Percentiles rank a stretch among this genome's conserved stretches.
Evolutionary conservation across 129 eudicot genomes (phyloP).

Genomic region (Kitagawia praeruptora): DNA sequence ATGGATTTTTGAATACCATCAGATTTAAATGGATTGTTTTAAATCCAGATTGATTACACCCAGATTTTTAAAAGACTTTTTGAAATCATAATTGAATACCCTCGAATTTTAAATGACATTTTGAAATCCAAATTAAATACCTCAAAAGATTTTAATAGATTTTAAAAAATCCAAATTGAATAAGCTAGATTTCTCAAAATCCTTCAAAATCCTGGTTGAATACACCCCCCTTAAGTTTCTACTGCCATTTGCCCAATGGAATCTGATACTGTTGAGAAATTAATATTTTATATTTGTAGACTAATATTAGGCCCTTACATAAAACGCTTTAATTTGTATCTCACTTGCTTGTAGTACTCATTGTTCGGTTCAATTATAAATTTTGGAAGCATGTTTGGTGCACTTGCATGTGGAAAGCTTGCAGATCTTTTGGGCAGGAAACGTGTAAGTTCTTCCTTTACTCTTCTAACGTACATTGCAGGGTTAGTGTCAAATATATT

Average conservation of each 20-base stretch:
- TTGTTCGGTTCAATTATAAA: constrained; percentile 24
- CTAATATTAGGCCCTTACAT: neutral
- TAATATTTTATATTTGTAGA: neutral
- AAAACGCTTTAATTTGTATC: neutral
- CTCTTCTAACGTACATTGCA: neutral
- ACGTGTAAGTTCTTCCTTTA: constrained; percentile 15
- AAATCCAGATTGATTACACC: no score
- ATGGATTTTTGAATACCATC: no score
- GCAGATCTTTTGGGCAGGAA: constrained; percentile 28
- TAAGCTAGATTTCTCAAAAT: no score
- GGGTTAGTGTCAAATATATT: neutral
- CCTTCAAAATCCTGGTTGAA: no score
- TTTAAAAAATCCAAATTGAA: no score
- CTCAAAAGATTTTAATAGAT: no score
- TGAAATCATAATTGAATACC: no score
- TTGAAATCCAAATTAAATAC: no score
- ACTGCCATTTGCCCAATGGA: neutral
- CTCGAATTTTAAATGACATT: no score
- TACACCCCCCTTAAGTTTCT: no score
- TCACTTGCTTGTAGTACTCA: constrained; percentile 19
- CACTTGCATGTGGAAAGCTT: constrained; percentile 20
- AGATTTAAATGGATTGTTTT: no score
- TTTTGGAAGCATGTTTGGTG: constrained; percentile 26
- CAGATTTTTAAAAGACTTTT: no score
- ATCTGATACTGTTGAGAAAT: neutral